Evolutionary conservation across 208 protist genomes (phyloP), one percentile per base, ranked within the genome.

Genomic region (Phytomonas sp.): DNA sequence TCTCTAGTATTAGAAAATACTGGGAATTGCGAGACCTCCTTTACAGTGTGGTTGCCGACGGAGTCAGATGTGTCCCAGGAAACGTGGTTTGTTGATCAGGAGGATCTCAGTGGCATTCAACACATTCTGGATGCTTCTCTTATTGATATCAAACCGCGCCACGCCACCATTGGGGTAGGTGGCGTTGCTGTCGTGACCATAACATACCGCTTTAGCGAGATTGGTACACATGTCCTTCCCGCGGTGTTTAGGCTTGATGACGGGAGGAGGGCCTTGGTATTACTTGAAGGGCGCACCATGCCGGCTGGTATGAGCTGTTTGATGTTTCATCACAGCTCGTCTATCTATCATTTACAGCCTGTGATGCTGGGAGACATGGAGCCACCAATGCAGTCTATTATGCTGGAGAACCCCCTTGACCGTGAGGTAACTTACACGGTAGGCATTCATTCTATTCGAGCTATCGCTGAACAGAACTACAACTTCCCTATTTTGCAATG

Each of bases 401-500:
- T 73, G 14, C 68, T 92, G 45, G 81, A 87, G 67, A 97, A 96
- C 79, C 81, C 82, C 26, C 78, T 80, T 19, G 70, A 85, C 19
- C 70, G 74, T 4, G 61, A 72, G 5, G 87, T 94, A 26, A 66
- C 73, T 34, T 97, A 95, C 75, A 67, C 69, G 59, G 83, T 97
- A 26, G 85, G 91, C 52, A 69, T 83, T 23, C 72, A 73, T 36
- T 70, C 86, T 31, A 70, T 91, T 29, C 69, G 76, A 61, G 70
- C 69, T 6, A 74, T 94, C 62, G 52, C 82, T 16, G 70, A 87
- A 49, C 66, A 67, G 19, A 82, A 92, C 75, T 94, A 87, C 80
- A 84, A 81, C 56, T 95, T 97, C 69, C 88, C 90, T 23, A 77
- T 97, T 10, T 81, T 97, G 60, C 83, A 92, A 76, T 97, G 92